Evolutionary conservation across 116 monocot genomes (phyloP), one percentile per base, ranked within the genome.

Genomic region (Posidonia oceanica): DNA sequence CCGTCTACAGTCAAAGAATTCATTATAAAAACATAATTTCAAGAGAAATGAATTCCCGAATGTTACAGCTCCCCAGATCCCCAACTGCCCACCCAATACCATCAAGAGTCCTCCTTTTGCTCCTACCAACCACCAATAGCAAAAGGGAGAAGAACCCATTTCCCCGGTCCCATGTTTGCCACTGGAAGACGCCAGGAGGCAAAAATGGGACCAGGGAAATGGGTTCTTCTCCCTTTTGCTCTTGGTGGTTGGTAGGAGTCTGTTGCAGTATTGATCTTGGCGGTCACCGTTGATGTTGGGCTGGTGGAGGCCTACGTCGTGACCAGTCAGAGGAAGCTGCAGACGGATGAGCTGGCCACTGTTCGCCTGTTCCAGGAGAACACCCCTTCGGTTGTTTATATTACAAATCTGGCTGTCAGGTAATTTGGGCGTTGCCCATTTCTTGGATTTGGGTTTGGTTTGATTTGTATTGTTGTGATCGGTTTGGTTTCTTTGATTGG

Each of bases 301-400:
- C n/a, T 85, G 2, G 86, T 90, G 8, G 75, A 82, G 55, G 93
- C 86, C 42, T 93, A 90, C 79, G 84, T 88, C 11, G 80, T 84
- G 15, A 74, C 79, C 21, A 21, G 82, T 7, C 79, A 86, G 41
- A 76, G 90, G 72, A 99, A 83, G 80, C 86, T 99, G 23, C 98
- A 99, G 78, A 42, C 87, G 21, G 98, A 99, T 65, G 93, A 99
- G 78, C 84, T 88, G 66, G 90, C 98, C 44, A 99, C 98, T 12
- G 98, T 99, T 3, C 76, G 83, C 17, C 78, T 99, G 54, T 99
- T 99, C 81, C 85, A 93, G 83, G 86, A 87, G 79, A 99, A 86
- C 81, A 99, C 98, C 0, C 98, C 98, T 38, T 93, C 93, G 44
- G 93, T 98, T 38, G 98, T 98, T 72, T 98, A 98, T 75, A 98